Percentiles rank a stretch among this genome's conserved stretches.
phyloP scores from a whole-genome alignment of 805 yeast genomes.

The Isabelozyma heimii region DNA sequence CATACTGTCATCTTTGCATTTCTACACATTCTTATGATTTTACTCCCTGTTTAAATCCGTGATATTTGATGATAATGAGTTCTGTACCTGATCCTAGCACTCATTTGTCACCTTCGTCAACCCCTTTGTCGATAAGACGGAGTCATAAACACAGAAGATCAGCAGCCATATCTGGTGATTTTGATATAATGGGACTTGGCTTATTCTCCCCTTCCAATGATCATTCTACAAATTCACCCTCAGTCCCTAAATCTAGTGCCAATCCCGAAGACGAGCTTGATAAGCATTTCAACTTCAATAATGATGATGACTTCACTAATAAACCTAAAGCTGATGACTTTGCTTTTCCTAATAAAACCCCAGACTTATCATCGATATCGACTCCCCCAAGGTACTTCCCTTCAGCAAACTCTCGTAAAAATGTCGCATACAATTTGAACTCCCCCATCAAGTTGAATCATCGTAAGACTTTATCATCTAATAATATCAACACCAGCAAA shows the following conservation, averaged over 20 bases:
- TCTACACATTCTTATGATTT: no score
- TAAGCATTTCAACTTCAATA: constrained; percentile 28
- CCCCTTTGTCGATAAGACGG: constrained; percentile 15
- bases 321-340: constrained; percentile 16
- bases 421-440: constrained; percentile 17
- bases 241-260: constrained; percentile 1
- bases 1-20: background rate
- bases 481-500: constrained; percentile 11
- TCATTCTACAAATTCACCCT: background rate
- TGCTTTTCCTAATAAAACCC: constrained; percentile 26
- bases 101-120: constrained; percentile 3
- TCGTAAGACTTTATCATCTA: constrained; percentile 17
- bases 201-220: constrained; percentile 28
- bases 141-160: constrained; percentile 83
- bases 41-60: background rate
- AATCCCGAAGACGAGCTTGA: constrained; percentile 17
- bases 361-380: constrained; percentile 12
- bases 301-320: constrained; percentile 33
- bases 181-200: constrained; percentile 49
- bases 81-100: constrained; percentile 8
- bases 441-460: constrained; percentile 31
- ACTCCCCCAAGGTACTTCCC: constrained; percentile 9
- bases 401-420: constrained; percentile 12
- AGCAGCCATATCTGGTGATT: constrained; percentile 86
- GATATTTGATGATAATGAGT: constrained; percentile 5